phyloP scores from a whole-genome alignment of 2,329 filamentous ascomycete genomes.

The Thermothelomyces thermophilus region DNA sequence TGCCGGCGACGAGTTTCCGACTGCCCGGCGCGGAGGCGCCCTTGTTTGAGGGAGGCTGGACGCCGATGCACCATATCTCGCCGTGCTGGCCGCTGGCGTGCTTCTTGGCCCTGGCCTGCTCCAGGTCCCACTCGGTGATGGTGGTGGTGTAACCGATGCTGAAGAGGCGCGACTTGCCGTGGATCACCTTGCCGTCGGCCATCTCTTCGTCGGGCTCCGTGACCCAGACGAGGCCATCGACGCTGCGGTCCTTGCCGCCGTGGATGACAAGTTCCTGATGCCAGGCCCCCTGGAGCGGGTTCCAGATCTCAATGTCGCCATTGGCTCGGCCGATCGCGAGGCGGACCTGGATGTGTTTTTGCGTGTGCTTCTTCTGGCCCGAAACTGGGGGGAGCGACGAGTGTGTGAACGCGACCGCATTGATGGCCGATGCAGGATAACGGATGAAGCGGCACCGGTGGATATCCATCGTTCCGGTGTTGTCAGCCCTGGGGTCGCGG shows the following conservation, averaged over 20 bases:
- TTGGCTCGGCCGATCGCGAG: slow-evolving; percentile 89
- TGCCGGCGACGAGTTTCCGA: slow-evolving; percentile 71
- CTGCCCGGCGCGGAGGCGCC: slow-evolving; percentile 22
- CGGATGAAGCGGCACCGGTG: slow-evolving; percentile 95
- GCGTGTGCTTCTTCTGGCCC: slow-evolving; percentile 39
- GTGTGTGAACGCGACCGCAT: slow-evolving; percentile 90
- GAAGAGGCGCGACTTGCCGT: slow-evolving; percentile 79
- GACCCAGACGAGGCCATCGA: slow-evolving; percentile 88
- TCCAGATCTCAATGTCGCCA: slow-evolving; percentile 97
- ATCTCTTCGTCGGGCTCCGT: slow-evolving; percentile 72
- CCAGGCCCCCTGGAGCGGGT: slow-evolving; percentile 75
- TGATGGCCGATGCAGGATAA: slow-evolving; percentile 86
- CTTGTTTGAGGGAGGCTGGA: slow-evolving; percentile 58
- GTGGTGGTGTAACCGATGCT: slow-evolving; percentile 91
- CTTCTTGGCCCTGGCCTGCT: slow-evolving; percentile 66
- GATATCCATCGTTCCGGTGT: slow-evolving; percentile 65
- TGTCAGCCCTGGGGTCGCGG: slow-evolving; percentile 13
- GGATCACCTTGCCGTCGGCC: slow-evolving; percentile 51
- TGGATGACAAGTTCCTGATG: slow-evolving; percentile 81
- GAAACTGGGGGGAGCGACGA: slow-evolving; percentile 46
- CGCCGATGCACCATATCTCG: slow-evolving; percentile 93
- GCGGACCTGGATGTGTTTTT: slow-evolving; percentile 55
- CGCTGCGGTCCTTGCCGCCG: slow-evolving; percentile 76
- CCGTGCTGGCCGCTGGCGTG: slow-evolving; percentile 89
- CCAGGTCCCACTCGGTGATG: slow-evolving; percentile 92